Conservation (phyloP, 2,329 filamentous ascomycete genomes). For the Aphanocladium album region DNA sequence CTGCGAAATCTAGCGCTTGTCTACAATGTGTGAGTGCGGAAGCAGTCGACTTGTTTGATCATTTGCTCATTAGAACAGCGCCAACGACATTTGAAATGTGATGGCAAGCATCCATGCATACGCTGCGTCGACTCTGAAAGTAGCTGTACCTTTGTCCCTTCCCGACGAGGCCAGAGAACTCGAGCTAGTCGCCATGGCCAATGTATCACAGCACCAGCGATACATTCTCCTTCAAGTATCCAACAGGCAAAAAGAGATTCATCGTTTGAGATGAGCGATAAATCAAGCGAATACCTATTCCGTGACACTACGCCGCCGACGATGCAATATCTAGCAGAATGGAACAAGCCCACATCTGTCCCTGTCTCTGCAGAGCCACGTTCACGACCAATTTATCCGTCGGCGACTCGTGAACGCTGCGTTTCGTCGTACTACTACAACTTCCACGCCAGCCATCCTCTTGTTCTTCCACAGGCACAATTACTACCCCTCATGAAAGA, state of each 20-base stretch:
- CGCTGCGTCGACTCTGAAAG: slow-evolving; percentile 2
- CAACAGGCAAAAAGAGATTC: neutral
- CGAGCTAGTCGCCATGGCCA: neutral
- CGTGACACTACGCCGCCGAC: neutral
- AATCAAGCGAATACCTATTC: neutral
- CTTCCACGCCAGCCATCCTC: slow-evolving; percentile 6
- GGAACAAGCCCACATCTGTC: neutral
- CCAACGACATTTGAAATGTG: slow-evolving; percentile 3
- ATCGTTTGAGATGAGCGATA: neutral
- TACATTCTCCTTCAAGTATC: neutral
- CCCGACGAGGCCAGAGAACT: neutral
- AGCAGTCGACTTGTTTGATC: neutral
- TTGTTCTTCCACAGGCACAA: neutral
- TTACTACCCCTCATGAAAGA: neutral
- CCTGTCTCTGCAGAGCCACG: neutral
- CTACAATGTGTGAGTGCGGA: neutral
- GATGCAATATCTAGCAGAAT: neutral
- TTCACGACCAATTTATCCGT: neutral
- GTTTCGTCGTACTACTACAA: slow-evolving; percentile 3
- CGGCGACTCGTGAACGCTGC: neutral
- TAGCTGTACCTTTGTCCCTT: slow-evolving; percentile 4
- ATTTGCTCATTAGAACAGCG: neutral
- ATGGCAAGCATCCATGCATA: neutral
- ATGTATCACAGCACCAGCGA: neutral
- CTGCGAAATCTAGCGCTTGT: neutral